Evolutionary conservation across 2,329 filamentous ascomycete species (phyloP).

Genomic region (Clonostachys sp.): DNA sequence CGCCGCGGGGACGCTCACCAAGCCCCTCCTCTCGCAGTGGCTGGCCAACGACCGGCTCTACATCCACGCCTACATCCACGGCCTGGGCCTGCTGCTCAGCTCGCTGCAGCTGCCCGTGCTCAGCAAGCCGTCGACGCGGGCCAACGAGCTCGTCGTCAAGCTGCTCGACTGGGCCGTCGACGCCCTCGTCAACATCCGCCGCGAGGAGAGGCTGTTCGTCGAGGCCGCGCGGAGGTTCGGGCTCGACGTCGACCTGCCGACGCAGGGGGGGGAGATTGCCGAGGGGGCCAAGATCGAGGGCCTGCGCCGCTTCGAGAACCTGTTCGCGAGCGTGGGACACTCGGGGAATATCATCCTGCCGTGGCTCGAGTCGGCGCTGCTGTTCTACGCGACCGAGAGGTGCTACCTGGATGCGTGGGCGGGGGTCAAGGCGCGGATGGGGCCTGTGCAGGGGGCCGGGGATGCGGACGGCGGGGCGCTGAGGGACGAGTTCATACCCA

Average conservation of each 20-base stretch:
- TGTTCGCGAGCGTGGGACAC: slow-evolving; percentile 50
- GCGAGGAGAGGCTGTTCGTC: slow-evolving; percentile 65
- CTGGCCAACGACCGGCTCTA: slow-evolving; percentile 69
- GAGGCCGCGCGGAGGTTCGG: slow-evolving; percentile 51
- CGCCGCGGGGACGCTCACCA: slow-evolving; percentile 55
- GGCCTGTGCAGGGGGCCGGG: slow-evolving; percentile 4
- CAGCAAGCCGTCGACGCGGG: neutral
- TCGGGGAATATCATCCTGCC: slow-evolving; percentile 35
- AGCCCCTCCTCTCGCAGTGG: slow-evolving; percentile 56
- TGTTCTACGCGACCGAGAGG: slow-evolving; percentile 75
- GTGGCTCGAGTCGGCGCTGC: slow-evolving; percentile 62
- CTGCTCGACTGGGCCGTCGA: slow-evolving; percentile 60
- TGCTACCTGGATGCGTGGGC: slow-evolving; percentile 58
- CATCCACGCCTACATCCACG: slow-evolving; percentile 65
- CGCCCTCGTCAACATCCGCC: slow-evolving; percentile 60
- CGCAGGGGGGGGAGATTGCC: slow-evolving; percentile 11
- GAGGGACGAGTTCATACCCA: slow-evolving; percentile 60
- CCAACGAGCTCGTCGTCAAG: neutral
- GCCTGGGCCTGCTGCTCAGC: slow-evolving; percentile 59
- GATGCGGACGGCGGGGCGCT: slow-evolving; percentile 57
- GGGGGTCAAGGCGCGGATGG: slow-evolving; percentile 33
- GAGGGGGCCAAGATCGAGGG: slow-evolving; percentile 30
- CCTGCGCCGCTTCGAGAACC: slow-evolving; percentile 28
- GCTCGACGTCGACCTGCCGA: slow-evolving; percentile 39
- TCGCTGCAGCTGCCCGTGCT: slow-evolving; percentile 40